A percentile compares a stretch with the other conserved stretches of the same genome.
phyloP scores from a whole-genome alignment of 176 grass and related monocot species.

The Musa schizocarpa region DNA sequence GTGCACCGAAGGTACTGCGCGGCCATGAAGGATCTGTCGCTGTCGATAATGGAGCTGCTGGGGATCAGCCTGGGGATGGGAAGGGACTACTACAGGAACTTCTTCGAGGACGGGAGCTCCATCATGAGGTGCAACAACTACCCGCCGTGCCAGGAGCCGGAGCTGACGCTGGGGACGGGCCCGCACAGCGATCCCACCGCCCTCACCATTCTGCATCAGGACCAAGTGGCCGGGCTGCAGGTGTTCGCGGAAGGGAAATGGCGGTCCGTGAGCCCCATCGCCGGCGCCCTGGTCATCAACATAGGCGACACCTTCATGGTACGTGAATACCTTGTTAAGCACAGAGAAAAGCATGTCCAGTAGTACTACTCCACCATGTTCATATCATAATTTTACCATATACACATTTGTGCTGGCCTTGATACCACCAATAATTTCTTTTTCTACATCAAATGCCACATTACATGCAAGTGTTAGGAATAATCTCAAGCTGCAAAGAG shows the following conservation, averaged over 20 bases:
- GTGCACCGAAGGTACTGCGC: constrained; percentile 73
- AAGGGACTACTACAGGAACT: constrained; percentile 49
- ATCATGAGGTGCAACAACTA: constrained; percentile 96
- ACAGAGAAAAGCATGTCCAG: neutral
- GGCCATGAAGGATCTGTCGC: constrained; percentile 68
- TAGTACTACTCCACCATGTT: no score
- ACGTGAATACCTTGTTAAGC: neutral
- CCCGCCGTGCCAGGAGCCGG: constrained; percentile 81
- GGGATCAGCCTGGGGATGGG: constrained; percentile 67
- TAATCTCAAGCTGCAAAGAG: no score
- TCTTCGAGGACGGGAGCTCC: constrained; percentile 73
- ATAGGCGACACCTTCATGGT: constrained; percentile 98
- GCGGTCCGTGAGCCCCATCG: constrained; percentile 55
- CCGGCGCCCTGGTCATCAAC: constrained; percentile 76
- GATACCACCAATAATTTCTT: no score
- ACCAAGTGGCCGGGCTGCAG: constrained; percentile 71
- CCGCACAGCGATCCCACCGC: constrained; percentile 85
- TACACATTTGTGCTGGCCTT: no score
- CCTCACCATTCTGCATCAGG: constrained; percentile 86
- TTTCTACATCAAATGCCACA: no score
- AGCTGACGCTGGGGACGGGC: constrained; percentile 74
- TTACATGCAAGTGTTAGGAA: no score
- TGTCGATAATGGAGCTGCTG: constrained; percentile 78
- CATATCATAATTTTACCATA: no score
- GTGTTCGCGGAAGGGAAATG: constrained; percentile 67